Evolutionary conservation across 345 rosid genomes (phyloP).

Genomic region (Aurinia saxatilis): DNA sequence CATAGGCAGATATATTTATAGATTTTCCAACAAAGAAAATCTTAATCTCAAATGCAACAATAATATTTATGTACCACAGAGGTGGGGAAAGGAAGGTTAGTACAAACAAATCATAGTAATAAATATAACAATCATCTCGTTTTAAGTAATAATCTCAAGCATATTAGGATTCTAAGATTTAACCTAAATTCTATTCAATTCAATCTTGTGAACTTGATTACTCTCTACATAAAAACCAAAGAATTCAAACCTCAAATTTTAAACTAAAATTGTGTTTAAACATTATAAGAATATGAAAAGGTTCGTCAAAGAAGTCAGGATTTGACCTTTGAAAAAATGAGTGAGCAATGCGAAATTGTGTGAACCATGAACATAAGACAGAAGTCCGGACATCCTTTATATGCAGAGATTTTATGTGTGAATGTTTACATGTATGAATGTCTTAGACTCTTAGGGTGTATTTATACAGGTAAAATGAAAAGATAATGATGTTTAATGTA

Average conservation of each 20-base stretch:
- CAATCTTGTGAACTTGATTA: neutral
- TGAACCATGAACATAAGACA: neutral
- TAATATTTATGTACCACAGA: neutral
- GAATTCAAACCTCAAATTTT: too few species aligned
- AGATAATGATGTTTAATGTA: neutral
- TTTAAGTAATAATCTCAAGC: neutral
- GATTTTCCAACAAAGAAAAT: conserved; percentile 10
- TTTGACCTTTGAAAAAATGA: neutral
- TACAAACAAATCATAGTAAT: conserved; percentile 14
- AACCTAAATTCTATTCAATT: neutral
- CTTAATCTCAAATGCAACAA: conserved; percentile 5
- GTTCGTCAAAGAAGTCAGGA: neutral
- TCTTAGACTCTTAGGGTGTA: too few species aligned
- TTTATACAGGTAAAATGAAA: neutral
- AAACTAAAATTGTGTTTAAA: too few species aligned
- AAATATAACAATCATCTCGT: conserved; percentile 3
- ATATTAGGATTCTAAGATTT: neutral
- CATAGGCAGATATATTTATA: neutral
- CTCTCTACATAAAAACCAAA: too few species aligned
- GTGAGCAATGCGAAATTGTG: neutral
- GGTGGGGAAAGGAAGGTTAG: neutral
- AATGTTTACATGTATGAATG: neutral
- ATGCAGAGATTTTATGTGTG: neutral
- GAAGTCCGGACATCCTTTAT: neutral
- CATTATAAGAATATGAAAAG: too few species aligned